Percentiles rank a stretch among this genome's conserved stretches.
Conservation (phyloP, 2,329 filamentous ascomycete species). For the Chaetomium strumarium region DNA sequence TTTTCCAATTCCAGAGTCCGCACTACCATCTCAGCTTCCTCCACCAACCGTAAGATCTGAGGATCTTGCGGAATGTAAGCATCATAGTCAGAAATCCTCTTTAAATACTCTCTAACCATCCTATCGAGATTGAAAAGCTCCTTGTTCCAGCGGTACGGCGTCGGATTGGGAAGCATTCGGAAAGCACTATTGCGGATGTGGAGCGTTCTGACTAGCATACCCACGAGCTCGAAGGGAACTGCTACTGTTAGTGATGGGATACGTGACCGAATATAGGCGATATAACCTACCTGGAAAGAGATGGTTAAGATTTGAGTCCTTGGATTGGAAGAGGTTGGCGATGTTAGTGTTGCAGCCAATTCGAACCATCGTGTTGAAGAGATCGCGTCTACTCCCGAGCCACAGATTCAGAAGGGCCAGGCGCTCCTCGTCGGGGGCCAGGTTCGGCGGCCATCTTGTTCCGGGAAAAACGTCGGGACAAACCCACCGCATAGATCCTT, state of each 20-base stretch:
- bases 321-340: conserved; percentile 38
- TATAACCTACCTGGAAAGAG: conserved; percentile 42
- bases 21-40: conserved; percentile 10
- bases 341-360: conserved; percentile 51
- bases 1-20: conserved; percentile 15
- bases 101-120: conserved; percentile 36
- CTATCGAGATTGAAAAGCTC: conserved; percentile 40
- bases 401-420: conserved; percentile 40
- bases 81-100: conserved; percentile 26
- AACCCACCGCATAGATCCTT: conserved; percentile 53
- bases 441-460: conserved; percentile 36
- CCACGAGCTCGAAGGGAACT: conserved; percentile 54
- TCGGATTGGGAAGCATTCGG: conserved; percentile 53
- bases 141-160: conserved; percentile 48
- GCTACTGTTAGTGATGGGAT: conserved; percentile 13
- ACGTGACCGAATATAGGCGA: neutral
- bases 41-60: conserved; percentile 17
- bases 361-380: conserved; percentile 46
- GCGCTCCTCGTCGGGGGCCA: conserved; percentile 35
- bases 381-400: conserved; percentile 43
- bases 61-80: neutral
- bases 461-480: conserved; percentile 48
- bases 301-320: conserved; percentile 38
- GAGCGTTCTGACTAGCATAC: conserved; percentile 48
- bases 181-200: conserved; percentile 46